phyloP scores from a whole-genome alignment of 2,329 filamentous ascomycete species.

The Colletotrichum spaethianum region DNA sequence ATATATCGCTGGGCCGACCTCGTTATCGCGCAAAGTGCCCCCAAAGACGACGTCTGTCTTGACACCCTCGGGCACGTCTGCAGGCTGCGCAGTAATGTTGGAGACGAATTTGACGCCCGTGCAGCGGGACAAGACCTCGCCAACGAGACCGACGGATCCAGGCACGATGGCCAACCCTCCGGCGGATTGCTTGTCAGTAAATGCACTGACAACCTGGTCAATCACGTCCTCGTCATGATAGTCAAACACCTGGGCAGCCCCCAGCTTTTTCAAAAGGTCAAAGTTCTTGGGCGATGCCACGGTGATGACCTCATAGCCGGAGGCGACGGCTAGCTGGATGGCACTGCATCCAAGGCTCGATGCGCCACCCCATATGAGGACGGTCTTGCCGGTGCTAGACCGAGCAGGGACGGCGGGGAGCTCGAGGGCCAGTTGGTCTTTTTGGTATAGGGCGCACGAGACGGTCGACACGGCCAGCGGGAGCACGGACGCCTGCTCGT shows the following conservation, averaged over 20 bases:
- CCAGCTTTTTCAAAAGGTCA: conserved; percentile 57
- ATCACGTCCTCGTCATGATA: conserved; percentile 53
- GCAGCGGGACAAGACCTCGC: neutral
- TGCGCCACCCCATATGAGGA: conserved; percentile 62
- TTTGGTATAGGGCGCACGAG: conserved; percentile 45
- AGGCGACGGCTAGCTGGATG: conserved; percentile 59
- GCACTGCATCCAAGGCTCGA: conserved; percentile 60
- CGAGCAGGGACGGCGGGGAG: conserved; percentile 44
- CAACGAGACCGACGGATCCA: neutral
- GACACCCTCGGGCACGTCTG: conserved; percentile 49
- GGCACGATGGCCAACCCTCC: neutral
- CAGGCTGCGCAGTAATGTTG: conserved; percentile 30
- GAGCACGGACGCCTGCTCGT: conserved; percentile 44
- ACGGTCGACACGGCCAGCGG: conserved; percentile 48
- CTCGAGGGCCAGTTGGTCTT: conserved; percentile 45
- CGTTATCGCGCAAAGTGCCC: conserved; percentile 35
- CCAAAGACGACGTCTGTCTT: conserved; percentile 51
- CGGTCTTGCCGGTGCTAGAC: conserved; percentile 43
- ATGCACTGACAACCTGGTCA: conserved; percentile 50
- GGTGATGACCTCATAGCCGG: conserved; percentile 61
- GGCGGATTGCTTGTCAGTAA: conserved; percentile 25
- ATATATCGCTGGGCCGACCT: conserved; percentile 44
- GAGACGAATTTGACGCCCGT: neutral
- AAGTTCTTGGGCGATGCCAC: conserved; percentile 59
- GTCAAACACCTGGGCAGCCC: conserved; percentile 60